Conservation (phyloP, 352 stramenopile genomes). For the Phytophthora boehmeriae region DNA sequence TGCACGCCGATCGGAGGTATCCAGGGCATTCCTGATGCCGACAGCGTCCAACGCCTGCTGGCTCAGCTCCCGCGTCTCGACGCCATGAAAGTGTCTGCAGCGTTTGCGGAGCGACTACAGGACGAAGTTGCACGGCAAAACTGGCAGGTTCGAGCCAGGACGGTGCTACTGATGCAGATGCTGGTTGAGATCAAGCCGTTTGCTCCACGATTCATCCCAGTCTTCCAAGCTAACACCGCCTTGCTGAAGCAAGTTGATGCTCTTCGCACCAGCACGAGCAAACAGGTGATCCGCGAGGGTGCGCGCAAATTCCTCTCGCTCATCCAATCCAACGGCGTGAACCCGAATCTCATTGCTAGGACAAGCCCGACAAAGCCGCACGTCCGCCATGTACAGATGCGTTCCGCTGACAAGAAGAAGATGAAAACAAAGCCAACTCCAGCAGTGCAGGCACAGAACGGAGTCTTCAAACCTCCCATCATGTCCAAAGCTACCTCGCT, state of each 20-base stretch:
- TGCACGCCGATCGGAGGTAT: conserved; percentile 57
- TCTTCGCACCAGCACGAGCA: conserved; percentile 42
- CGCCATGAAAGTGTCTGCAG: conserved; percentile 28
- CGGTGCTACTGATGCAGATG: conserved; percentile 58
- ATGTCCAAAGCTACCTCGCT: conserved; percentile 27
- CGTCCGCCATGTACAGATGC: conserved; percentile 27
- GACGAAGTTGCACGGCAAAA: conserved; percentile 20
- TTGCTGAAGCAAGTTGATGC: conserved; percentile 43
- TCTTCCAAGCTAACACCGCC: conserved; percentile 26
- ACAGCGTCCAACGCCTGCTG: conserved; percentile 54
- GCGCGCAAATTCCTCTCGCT: conserved; percentile 62
- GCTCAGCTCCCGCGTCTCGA: conserved; percentile 47
- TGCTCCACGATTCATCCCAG: conserved; percentile 33
- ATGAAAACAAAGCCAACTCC: background rate
- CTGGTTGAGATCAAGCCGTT: conserved; percentile 56
- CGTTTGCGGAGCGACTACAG: conserved; percentile 46
- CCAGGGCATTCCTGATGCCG: conserved; percentile 53
- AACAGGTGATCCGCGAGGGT: conserved; percentile 51
- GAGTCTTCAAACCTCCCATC: conserved; percentile 22
- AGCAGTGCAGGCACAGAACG: conserved; percentile 6
- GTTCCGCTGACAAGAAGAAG: conserved; percentile 22
- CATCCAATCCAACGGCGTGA: conserved; percentile 52
- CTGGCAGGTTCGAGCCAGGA: conserved; percentile 65
- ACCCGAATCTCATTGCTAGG: conserved; percentile 44
- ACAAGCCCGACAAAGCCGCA: conserved; percentile 37